phyloP scores from a whole-genome alignment of 108 stramenopile species.

The Skeletonema grethae region DNA sequence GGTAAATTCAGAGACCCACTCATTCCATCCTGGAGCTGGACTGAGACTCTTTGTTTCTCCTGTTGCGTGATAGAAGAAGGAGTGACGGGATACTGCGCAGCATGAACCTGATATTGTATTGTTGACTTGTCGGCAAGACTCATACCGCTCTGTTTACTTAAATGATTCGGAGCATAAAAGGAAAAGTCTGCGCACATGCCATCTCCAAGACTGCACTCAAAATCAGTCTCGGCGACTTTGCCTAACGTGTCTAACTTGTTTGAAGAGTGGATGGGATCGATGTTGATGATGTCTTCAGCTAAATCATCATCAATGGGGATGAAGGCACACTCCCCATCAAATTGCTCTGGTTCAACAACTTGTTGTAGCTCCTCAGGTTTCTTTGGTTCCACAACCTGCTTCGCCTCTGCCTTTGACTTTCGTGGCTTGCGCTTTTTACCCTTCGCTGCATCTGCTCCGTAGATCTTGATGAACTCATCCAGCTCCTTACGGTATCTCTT shows the following conservation, averaged over 20 bases:
- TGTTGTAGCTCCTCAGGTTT: neutral
- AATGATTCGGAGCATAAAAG: neutral
- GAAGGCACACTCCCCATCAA: neutral
- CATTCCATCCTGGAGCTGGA: neutral
- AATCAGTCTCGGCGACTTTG: neutral
- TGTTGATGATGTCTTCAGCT: neutral
- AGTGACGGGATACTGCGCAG: neutral
- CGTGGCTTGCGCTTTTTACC: constrained; percentile 11
- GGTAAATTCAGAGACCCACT: neutral
- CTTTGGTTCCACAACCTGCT: neutral
- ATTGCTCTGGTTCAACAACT: neutral
- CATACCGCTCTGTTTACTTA: neutral
- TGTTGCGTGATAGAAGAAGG: neutral
- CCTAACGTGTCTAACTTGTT: neutral
- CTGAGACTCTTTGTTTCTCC: neutral
- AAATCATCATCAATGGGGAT: constrained; percentile 7
- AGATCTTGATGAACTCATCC: constrained; percentile 8
- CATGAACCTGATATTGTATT: neutral
- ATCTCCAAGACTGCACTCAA: neutral
- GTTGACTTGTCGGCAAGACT: neutral
- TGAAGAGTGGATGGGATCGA: neutral
- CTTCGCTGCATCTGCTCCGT: constrained; percentile 3
- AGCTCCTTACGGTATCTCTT: constrained; percentile 1
- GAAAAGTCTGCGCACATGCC: neutral
- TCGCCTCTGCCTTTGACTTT: neutral